Conservation (phyloP, 2,329 filamentous ascomycete genomes). For the Arthroderma sp. region DNA sequence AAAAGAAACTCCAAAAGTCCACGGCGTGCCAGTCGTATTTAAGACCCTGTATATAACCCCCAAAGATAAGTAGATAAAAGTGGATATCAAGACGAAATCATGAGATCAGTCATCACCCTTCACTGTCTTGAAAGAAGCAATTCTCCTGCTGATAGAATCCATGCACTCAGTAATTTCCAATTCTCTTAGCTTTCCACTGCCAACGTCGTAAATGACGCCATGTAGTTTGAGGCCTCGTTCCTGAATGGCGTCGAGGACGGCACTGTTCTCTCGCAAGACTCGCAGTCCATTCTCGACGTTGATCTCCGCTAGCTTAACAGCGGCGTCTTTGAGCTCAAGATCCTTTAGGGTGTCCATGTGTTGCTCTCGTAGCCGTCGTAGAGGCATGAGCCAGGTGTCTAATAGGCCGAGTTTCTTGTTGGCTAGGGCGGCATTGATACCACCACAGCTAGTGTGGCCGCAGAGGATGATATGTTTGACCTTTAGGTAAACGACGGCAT, state of each 20-base stretch:
- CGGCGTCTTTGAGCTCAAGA: conserved; percentile 39
- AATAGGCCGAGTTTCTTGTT: conserved; percentile 48
- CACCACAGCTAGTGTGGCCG: conserved; percentile 50
- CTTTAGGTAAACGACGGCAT: conserved; percentile 59
- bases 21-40: background rate
- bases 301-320: conserved; percentile 57
- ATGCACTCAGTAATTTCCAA: conserved; percentile 37
- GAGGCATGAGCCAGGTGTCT: conserved; percentile 50
- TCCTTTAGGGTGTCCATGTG: conserved; percentile 41
- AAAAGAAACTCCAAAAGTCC: background rate
- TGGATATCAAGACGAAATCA: background rate
- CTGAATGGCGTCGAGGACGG: conserved; percentile 56
- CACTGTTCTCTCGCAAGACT: conserved; percentile 55
- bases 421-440: conserved; percentile 43
- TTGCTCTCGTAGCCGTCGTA: conserved; percentile 43
- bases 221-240: conserved; percentile 63
- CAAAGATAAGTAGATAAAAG: background rate
- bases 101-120: background rate
- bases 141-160: conserved; percentile 28
- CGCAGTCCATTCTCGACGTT: conserved; percentile 61
- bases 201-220: conserved; percentile 63
- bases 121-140: conserved; percentile 31
- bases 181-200: conserved; percentile 42
- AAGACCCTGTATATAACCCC: background rate
- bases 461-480: conserved; percentile 52